Conservation (phyloP, 192 early-diverging fungal genomes). For the Gryganskiella cystojenkinii region DNA sequence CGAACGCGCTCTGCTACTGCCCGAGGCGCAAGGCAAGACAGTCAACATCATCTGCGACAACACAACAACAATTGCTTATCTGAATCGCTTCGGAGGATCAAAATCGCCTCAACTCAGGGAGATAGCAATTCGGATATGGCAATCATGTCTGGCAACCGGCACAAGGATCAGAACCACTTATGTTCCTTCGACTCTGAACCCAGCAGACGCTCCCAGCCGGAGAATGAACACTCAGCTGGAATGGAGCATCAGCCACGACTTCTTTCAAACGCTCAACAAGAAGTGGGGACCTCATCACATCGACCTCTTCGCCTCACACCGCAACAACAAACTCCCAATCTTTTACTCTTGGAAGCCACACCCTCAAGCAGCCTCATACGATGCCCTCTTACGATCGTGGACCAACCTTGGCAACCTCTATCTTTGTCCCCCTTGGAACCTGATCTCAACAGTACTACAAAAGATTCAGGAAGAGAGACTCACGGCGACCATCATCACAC, state of each 20-base stretch:
- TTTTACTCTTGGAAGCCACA: conserved; percentile 38
- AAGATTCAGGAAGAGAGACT: conserved; percentile 4
- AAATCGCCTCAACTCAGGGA: conserved; percentile 26
- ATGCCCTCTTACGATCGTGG: conserved; percentile 33
- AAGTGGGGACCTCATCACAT: conserved; percentile 33
- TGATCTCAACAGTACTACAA: conserved; percentile 22
- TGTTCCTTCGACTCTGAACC: conserved; percentile 30
- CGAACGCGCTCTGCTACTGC: neutral
- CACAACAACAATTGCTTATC: conserved; percentile 37
- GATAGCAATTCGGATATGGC: conserved; percentile 24
- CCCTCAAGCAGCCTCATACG: conserved; percentile 13
- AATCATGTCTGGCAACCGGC: conserved; percentile 22
- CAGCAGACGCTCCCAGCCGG: conserved; percentile 31
- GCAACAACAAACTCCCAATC: conserved; percentile 18
- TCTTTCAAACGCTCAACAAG: conserved; percentile 12
- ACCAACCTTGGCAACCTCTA: conserved; percentile 15
- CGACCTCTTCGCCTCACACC: conserved; percentile 32
- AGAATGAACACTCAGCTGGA: conserved; percentile 19
- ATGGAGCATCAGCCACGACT: conserved; percentile 24
- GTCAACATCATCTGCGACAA: conserved; percentile 43
- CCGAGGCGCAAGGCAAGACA: neutral
- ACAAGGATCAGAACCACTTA: conserved; percentile 25
- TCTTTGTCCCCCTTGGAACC: conserved; percentile 38
- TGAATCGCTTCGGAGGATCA: conserved; percentile 47
- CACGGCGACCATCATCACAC: conserved; percentile 28